Conservation (phyloP, 331 rosid species). For the Acacia concinna region DNA sequence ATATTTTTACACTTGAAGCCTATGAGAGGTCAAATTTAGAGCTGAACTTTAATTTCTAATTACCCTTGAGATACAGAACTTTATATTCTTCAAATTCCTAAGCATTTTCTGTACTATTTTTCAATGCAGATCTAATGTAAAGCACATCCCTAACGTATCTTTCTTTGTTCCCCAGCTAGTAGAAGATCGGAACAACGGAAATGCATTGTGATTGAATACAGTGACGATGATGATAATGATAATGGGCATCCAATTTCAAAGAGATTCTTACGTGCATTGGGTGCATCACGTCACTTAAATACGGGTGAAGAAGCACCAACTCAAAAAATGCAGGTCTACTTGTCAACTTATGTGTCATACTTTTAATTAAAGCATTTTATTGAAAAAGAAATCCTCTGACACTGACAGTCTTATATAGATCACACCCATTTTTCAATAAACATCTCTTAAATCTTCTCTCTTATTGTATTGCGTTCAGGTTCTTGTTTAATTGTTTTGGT, state of each 20-base stretch:
- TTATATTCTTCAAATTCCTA: neutral
- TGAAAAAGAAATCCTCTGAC: no score
- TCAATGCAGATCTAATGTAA: neutral
- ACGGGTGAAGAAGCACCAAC: no score
- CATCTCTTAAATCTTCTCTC: no score
- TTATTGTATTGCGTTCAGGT: no score
- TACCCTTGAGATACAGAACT: neutral
- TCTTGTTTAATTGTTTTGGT: no score
- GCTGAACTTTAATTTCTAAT: neutral
- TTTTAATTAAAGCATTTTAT: no score
- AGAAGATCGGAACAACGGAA: neutral
- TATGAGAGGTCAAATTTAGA: neutral
- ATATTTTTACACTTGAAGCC: neutral
- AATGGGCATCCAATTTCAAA: neutral
- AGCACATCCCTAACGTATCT: constrained; percentile 3
- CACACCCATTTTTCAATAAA: no score
- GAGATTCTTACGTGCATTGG: no score
- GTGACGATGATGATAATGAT: constrained; percentile 20
- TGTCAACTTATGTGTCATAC: no score
- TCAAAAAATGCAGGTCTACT: no score
- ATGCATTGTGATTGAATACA: neutral
- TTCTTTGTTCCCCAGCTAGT: neutral
- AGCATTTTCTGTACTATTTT: constrained; percentile 3
- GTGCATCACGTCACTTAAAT: no score
- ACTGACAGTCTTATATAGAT: no score